These are phyloP conservation scores for Microsporum ferrugineum DNA, from an alignment of 2,329 filamentous ascomycete species.

Conservation along the genomic window DNA sequence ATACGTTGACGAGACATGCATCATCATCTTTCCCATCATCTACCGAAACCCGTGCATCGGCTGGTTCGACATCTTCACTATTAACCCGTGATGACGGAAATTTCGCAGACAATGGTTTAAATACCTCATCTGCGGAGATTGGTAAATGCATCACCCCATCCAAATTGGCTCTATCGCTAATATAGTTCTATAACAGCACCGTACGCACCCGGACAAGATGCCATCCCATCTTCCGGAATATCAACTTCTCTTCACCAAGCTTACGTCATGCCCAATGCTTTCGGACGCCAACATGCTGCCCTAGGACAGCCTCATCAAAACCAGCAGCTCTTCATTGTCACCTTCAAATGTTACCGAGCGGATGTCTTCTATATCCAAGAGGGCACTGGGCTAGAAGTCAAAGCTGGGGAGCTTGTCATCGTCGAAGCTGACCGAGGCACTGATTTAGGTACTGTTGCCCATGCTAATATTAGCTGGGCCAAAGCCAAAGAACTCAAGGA, in stretches of 20 bases:
- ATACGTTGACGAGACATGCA: slow-evolving; percentile 38
- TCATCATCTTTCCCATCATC: slow-evolving; percentile 29
- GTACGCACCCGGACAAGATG: slow-evolving; percentile 33
- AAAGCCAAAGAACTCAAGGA: slow-evolving; percentile 82
- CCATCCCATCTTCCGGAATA: slow-evolving; percentile 26
- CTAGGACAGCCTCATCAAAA: slow-evolving; percentile 30
- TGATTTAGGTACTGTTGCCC: slow-evolving; percentile 83
- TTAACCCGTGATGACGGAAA: slow-evolving; percentile 29
- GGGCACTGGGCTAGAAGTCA: slow-evolving; percentile 81
- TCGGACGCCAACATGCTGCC: slow-evolving; percentile 29
- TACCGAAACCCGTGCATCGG: slow-evolving; percentile 22
- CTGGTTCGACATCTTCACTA: slow-evolving; percentile 19
- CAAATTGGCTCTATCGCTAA: neutral
- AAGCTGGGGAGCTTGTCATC: slow-evolving; percentile 86
- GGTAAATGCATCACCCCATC: slow-evolving; percentile 28
- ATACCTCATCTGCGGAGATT: slow-evolving; percentile 29
- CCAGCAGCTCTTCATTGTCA: slow-evolving; percentile 64
- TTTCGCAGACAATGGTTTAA: slow-evolving; percentile 27
- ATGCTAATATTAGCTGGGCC: slow-evolving; percentile 77
- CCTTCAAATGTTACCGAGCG: slow-evolving; percentile 91
- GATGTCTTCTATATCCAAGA: slow-evolving; percentile 97
- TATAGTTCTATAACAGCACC: slow-evolving; percentile 23
- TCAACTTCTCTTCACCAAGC: slow-evolving; percentile 30
- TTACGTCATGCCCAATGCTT: slow-evolving; percentile 29
- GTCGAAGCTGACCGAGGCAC: slow-evolving; percentile 94